Conservation (phyloP, 768 basidiomycete species). For the Lactifluus hygrophoroides region DNA sequence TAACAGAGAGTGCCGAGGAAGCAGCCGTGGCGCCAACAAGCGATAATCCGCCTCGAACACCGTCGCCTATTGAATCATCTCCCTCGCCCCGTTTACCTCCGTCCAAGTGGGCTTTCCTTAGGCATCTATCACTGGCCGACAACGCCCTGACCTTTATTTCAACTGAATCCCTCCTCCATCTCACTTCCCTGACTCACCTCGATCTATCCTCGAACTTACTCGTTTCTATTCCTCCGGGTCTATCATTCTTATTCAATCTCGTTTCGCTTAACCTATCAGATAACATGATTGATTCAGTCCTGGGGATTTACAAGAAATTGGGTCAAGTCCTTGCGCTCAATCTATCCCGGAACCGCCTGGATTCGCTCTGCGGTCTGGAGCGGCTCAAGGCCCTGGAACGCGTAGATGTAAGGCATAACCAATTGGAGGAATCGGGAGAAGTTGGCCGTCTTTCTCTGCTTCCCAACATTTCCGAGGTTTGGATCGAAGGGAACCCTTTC, state of each 20-base stretch:
- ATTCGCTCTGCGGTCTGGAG: slow-evolving; percentile 93
- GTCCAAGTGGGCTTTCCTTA: slow-evolving; percentile 67
- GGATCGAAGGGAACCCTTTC: slow-evolving; percentile 81
- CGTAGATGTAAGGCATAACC: slow-evolving; percentile 74
- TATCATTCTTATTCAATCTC: slow-evolving; percentile 69
- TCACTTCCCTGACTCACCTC: slow-evolving; percentile 70
- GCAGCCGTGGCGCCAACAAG: slow-evolving; percentile 11
- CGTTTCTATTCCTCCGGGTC: slow-evolving; percentile 74
- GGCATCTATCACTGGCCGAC: slow-evolving; percentile 67
- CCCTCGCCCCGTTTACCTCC: slow-evolving; percentile 37
- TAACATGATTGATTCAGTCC: slow-evolving; percentile 95
- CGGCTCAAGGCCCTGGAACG: slow-evolving; percentile 78
- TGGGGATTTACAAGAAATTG: slow-evolving; percentile 76
- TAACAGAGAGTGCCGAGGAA: slow-evolving; percentile 43
- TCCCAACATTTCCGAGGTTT: slow-evolving; percentile 73
- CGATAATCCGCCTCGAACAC: slow-evolving; percentile 16
- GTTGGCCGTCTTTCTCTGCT: slow-evolving; percentile 73
- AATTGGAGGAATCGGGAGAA: slow-evolving; percentile 76
- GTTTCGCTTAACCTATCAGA: slow-evolving; percentile 89
- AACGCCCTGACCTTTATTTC: slow-evolving; percentile 78
- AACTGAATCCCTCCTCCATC: slow-evolving; percentile 51
- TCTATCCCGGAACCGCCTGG: slow-evolving; percentile 78
- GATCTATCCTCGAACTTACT: slow-evolving; percentile 90
- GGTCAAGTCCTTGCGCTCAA: slow-evolving; percentile 74
- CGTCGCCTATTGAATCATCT: slow-evolving; percentile 23